These are phyloP conservation scores for Coemansia sp. DNA, from an alignment of 192 early-diverging fungal species.

Conservation along the genomic window DNA sequence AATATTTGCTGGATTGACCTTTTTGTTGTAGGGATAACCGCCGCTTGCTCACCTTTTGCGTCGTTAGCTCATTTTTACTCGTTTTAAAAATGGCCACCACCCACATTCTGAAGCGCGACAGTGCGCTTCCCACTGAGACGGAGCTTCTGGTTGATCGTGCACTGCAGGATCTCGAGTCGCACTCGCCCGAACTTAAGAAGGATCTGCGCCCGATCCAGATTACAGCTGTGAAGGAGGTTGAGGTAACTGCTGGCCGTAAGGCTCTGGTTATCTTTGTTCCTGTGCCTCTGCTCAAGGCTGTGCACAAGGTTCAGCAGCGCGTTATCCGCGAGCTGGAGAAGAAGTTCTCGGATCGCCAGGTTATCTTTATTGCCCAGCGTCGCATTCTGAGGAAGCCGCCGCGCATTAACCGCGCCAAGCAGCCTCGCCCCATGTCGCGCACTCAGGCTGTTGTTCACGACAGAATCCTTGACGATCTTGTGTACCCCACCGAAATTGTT, in stretches of 20 bases:
- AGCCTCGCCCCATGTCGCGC: constrained; percentile 92
- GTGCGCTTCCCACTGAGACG: constrained; percentile 68
- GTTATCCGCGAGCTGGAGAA: constrained; percentile 99
- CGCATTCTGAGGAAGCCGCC: constrained; percentile 94
- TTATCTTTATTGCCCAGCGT: constrained; percentile 91
- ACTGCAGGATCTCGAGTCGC: constrained; percentile 92
- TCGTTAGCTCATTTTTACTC: not conserved
- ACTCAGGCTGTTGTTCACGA: constrained; percentile 96
- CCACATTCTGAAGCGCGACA: constrained; percentile 56
- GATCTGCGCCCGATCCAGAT: constrained; percentile 95
- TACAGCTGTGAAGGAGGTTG: constrained; percentile 94
- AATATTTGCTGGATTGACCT: no score
- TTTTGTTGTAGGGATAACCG: constrained; percentile 20
- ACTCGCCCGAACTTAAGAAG: constrained; percentile 94
- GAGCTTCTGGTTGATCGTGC: constrained; percentile 95
- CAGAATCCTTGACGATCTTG: constrained; percentile 94
- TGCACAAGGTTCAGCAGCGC: constrained; percentile 95
- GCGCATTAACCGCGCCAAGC: constrained; percentile 84
- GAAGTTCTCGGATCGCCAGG: constrained; percentile 99
- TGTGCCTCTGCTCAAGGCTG: constrained; percentile 88
- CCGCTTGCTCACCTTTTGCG: no score
- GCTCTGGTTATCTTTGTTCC: constrained; percentile 97
- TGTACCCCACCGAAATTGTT: constrained; percentile 98
- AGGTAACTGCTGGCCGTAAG: constrained; percentile 92
- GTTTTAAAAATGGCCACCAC: constrained; percentile 45